Conservation (phyloP, 2,329 filamentous ascomycete genomes). For the Sporothrix sp. region DNA sequence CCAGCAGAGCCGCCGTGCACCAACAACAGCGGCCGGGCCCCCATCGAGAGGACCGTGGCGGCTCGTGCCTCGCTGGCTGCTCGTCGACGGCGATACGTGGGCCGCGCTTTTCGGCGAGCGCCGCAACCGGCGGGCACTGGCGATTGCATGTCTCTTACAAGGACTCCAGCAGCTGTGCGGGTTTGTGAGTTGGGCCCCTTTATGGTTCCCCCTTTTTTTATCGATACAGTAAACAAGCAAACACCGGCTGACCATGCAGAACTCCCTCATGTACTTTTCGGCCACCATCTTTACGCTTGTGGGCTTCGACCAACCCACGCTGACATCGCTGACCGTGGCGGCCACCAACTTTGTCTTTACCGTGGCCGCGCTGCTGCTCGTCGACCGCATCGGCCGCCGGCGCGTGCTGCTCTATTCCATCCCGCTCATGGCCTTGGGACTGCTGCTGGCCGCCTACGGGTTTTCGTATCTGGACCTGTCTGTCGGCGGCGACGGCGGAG, state of each 20-base stretch:
- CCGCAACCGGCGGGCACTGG: constrained; percentile 64
- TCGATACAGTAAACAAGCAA: too few species aligned
- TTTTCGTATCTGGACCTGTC: constrained; percentile 55
- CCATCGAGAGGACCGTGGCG: constrained; percentile 20
- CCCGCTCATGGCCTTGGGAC: constrained; percentile 69
- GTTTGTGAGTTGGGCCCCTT: constrained; percentile 46
- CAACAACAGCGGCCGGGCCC: constrained; percentile 15
- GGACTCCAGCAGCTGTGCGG: constrained; percentile 82
- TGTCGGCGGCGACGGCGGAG: neutral
- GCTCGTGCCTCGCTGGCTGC: constrained; percentile 14
- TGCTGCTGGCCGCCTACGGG: constrained; percentile 60
- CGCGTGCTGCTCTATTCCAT: constrained; percentile 74
- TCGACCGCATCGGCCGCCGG: constrained; percentile 70
- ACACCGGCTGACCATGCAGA: constrained; percentile 38
- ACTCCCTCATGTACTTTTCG: constrained; percentile 88
- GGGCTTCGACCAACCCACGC: constrained; percentile 67
- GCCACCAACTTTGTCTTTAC: constrained; percentile 77
- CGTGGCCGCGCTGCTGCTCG: constrained; percentile 61
- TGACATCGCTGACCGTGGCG: constrained; percentile 69
- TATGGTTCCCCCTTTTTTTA: neutral
- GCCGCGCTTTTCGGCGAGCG: constrained; percentile 45
- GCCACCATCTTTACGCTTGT: constrained; percentile 72
- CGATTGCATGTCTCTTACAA: constrained; percentile 79
- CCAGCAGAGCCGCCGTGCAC: neutral
- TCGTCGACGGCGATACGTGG: constrained; percentile 37